A percentile compares a stretch with the other conserved stretches of the same genome.
These are phyloP conservation scores for Ceratocystis papillata DNA, from an alignment of 2,329 filamentous ascomycete species.

Conservation along the genomic window DNA sequence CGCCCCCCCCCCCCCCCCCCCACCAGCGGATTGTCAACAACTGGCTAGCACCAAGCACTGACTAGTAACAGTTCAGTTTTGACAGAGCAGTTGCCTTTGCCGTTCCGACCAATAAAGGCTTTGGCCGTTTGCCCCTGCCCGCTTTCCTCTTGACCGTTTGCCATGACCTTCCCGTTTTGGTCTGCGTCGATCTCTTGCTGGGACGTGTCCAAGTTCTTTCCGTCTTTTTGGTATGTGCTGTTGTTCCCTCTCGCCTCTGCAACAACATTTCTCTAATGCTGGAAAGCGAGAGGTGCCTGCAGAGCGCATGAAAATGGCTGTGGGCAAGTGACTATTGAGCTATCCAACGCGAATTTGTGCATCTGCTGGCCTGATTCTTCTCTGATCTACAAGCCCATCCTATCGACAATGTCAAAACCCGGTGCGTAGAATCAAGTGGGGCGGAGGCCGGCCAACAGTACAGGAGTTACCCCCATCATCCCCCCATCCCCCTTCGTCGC, in stretches of 20 bases:
- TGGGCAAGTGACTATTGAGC: not conserved
- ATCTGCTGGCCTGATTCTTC: not conserved
- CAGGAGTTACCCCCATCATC: too few species aligned
- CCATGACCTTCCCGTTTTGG: not conserved
- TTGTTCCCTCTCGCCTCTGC: not conserved
- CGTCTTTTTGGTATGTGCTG: not conserved
- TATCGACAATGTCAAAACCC: not conserved
- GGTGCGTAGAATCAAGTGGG: not conserved
- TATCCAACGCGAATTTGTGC: not conserved
- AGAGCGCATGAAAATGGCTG: not conserved
- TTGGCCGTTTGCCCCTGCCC: not conserved
- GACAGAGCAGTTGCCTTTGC: not conserved
- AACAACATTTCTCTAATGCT: not conserved
- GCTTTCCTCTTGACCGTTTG: not conserved
- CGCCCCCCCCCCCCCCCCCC: too few species aligned
- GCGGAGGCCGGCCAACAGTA: not conserved
- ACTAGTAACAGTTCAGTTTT: not conserved
- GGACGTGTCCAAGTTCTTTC: constrained; percentile 2
- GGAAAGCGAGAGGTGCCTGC: constrained; percentile 3
- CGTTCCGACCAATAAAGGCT: not conserved
- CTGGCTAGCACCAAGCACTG: too few species aligned
- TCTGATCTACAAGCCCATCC: not conserved
- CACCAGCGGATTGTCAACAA: too few species aligned
- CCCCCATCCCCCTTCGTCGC: too few species aligned
- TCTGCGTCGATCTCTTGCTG: not conserved